Evolutionary conservation across 2,329 filamentous ascomycete genomes (phyloP), one percentile per base, ranked within the genome.

Genomic region (Xylaria sp.): DNA sequence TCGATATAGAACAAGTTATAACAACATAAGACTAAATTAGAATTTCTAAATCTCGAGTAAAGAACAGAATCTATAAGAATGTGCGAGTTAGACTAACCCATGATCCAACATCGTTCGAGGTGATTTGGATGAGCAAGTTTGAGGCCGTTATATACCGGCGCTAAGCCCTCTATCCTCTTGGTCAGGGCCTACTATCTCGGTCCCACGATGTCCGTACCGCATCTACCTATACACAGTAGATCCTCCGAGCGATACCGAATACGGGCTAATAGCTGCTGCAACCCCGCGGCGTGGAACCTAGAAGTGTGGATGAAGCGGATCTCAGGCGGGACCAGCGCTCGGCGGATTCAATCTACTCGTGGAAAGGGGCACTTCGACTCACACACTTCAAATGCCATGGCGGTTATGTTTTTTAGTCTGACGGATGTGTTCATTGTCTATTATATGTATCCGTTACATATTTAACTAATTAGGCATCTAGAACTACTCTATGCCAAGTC

Each of bases 61-160:
- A 6, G 3, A 7, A 36, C 4, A 2, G 3, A 15, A 9, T 6
- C 5, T 38, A 38, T 36, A 15, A n/a, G 15, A 51, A 10, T 38
- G 33, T 31, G 27, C 25, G 39, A 3, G 5, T 47, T 22, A 7
- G n/a, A 25, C 29, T 22, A 22, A 3, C 3, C 6, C 10, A 3
- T 10, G 15, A 10, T 1, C 17, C 7, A 10, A 2, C 7, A 22
- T 22, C 17, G 50, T 25, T n/a, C 39, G 33, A 36, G 42, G 31
- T 61, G 44, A 31, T 31, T 15, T 47, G 22, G 50, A 33, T 67
- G 65, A 44, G 55, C 61, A 38, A 36, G 22, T 67, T 67, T 67
- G 65, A 64, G 65, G 55, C 39, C 33, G 65, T 67, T 67, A 63
- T 61, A 25, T 33, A n/a, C 20, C 20, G 13, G 47, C 50, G 27